Base-by-base conservation (phyloP, 2,329 filamentous ascomycete species). In the Calycina herbarum region DNA sequence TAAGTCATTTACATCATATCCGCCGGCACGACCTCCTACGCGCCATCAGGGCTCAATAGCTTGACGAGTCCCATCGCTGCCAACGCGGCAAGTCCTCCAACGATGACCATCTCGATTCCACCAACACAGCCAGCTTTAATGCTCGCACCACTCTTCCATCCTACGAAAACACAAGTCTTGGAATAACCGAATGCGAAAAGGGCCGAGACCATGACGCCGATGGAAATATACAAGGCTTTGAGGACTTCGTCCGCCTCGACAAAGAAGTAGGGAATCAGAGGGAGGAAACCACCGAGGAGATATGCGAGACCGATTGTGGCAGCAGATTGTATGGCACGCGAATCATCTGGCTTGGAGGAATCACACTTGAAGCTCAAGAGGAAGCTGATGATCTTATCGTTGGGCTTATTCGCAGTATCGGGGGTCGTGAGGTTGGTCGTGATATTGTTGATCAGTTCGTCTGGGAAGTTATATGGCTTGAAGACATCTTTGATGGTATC, bases 161-260 rank as follows among this genome's bases (percentile, higher is more conserved):
- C 79, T 0, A 75, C 81, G 0, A 85, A 80, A 13, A 85, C 79
- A 38, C 73, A 83, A 24, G 86, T 88, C 79, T 90, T 90, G 64
- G 82, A 79, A 70, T 87, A 89, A n/a, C 88, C 88, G 73, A 91
- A 91, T 2, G 78, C 75, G 63, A 90, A 83, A 56, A 91, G 76
- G 1, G 86, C 84, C 7, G 87, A 73, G 13, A 85, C 81, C 72
- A 89, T 90, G 62, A 90, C 82, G 4, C 75, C 81, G 31, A 89
- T 81, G 29, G 86, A 89, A 66, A 86, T 83, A 42, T 83, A 81
- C 61, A 93, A 78, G 7, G 82, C 83, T 17, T 75, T 67, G 40
- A 77, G 72, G 5, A 85, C 79, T 31, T 79, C 73, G 5, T 79
- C 67, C 3, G 69, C 68, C 1, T 67, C 71, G 20, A 82, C 79